Percentiles rank a stretch among this genome's conserved stretches.
phyloP scores from a whole-genome alignment of 495 filamentous ascomycete species.

The Aspergillus avenaceus region DNA sequence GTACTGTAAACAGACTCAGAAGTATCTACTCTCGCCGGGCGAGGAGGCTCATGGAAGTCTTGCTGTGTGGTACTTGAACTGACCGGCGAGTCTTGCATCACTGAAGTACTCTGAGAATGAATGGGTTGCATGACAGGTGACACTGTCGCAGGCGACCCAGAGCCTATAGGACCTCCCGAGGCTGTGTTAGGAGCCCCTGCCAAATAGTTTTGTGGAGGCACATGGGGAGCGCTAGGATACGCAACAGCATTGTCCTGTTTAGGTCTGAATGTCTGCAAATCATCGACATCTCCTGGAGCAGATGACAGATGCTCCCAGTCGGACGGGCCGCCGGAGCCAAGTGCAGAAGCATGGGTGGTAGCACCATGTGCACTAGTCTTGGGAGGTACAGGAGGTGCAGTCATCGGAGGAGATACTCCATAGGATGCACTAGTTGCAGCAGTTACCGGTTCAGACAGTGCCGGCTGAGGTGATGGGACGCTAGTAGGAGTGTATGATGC shows the following conservation, averaged over 20 bases:
- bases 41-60: conserved; percentile 9
- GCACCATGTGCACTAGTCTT: conserved; percentile 17
- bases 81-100: conserved; percentile 16
- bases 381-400: conserved; percentile 20
- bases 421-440: conserved; percentile 18
- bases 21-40: conserved; percentile 26
- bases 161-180: neutral
- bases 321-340: conserved; percentile 53
- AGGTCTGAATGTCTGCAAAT: conserved; percentile 24
- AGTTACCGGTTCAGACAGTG: conserved; percentile 13
- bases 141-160: conserved; percentile 5
- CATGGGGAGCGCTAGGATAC: conserved; percentile 12
- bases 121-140: conserved; percentile 5
- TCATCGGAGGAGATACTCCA: conserved; percentile 8
- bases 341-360: conserved; percentile 33
- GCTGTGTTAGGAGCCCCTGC: neutral
- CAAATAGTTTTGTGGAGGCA: conserved; percentile 4
- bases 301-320: conserved; percentile 56
- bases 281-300: conserved; percentile 30
- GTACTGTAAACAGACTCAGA: conserved; percentile 19
- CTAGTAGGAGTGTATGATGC: neutral
- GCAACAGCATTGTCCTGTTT: conserved; percentile 13
- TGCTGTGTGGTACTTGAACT: conserved; percentile 20
- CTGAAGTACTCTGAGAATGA: conserved; percentile 5
- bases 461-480: conserved; percentile 8